phyloP scores from a whole-genome alignment of 192 early-diverging fungal species.

The Thoreauomyces humboldtii region DNA sequence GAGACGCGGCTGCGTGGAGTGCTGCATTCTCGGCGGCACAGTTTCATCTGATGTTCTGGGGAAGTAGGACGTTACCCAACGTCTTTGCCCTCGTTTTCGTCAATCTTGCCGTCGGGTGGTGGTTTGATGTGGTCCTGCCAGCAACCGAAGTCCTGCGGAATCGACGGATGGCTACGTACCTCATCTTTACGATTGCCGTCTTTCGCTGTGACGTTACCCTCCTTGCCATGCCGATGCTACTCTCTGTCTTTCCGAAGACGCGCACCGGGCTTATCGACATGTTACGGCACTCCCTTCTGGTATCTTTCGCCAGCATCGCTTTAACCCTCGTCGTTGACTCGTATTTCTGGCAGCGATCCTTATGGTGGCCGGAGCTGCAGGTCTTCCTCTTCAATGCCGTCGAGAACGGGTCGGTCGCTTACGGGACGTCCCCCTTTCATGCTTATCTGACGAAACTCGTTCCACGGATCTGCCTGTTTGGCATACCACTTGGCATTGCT shows the following conservation, averaged over 20 bases:
- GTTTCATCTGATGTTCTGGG: constrained; percentile 91
- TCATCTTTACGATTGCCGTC: constrained; percentile 45
- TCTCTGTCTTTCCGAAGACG: neutral
- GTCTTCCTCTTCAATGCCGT: constrained; percentile 79
- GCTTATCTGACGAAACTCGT: constrained; percentile 72
- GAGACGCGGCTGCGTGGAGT: constrained; percentile 46
- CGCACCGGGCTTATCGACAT: neutral
- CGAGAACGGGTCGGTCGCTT: constrained; percentile 55
- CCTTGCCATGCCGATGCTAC: constrained; percentile 49
- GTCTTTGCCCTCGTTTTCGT: constrained; percentile 75
- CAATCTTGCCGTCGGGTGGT: constrained; percentile 48
- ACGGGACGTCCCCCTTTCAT: constrained; percentile 71
- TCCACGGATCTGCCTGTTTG: constrained; percentile 70
- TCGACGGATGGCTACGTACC: neutral
- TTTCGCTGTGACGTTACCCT: constrained; percentile 61
- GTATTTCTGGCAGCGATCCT: constrained; percentile 67
- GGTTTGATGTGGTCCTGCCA: constrained; percentile 33
- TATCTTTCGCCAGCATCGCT: constrained; percentile 26
- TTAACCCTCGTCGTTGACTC: constrained; percentile 65
- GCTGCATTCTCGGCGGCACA: constrained; percentile 60
- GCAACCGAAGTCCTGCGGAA: no score
- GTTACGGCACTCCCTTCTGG: neutral
- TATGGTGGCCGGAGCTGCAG: constrained; percentile 70
- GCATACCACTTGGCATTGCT: constrained; percentile 57
- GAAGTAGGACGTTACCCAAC: constrained; percentile 82